Evolutionary conservation across 2,329 filamentous ascomycete genomes (phyloP).

Genomic region (Chaetomium olivaceum): DNA sequence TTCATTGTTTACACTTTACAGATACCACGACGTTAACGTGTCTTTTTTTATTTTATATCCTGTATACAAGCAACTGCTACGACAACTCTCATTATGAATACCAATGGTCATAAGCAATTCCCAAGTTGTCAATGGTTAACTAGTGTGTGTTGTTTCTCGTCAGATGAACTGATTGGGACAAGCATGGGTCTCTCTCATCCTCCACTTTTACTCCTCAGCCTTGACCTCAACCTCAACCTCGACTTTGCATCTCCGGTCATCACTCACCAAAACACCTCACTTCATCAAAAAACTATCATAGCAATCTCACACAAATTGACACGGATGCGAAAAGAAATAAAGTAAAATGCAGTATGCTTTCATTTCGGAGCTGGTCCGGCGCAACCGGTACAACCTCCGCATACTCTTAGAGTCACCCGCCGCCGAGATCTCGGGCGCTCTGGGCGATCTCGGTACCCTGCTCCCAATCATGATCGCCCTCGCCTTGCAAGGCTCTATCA

Average conservation of each 20-base stretch:
- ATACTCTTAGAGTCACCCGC: conserved; percentile 51
- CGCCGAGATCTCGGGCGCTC: conserved; percentile 81
- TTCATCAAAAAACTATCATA: neutral
- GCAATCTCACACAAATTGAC: neutral
- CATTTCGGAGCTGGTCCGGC: conserved; percentile 33
- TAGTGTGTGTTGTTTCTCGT: neutral
- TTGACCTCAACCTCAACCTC: neutral
- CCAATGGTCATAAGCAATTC: neutral
- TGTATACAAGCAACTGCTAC: neutral
- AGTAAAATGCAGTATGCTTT: conserved; percentile 25
- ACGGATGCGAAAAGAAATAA: neutral
- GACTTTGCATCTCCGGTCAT: neutral
- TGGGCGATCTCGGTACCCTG: conserved; percentile 85
- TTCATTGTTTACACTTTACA: neutral
- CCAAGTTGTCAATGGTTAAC: neutral
- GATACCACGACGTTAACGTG: neutral
- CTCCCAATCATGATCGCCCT: conserved; percentile 88
- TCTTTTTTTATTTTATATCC: neutral
- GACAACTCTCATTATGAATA: neutral
- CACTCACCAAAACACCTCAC: neutral
- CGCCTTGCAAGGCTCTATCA: conserved; percentile 73
- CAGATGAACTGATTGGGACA: neutral
- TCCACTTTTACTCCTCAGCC: neutral
- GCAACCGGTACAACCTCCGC: conserved; percentile 50
- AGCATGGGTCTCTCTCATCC: neutral